Base-by-base conservation (phyloP, 768 basidiomycete genomes). In the Pisolithus orientalis region DNA sequence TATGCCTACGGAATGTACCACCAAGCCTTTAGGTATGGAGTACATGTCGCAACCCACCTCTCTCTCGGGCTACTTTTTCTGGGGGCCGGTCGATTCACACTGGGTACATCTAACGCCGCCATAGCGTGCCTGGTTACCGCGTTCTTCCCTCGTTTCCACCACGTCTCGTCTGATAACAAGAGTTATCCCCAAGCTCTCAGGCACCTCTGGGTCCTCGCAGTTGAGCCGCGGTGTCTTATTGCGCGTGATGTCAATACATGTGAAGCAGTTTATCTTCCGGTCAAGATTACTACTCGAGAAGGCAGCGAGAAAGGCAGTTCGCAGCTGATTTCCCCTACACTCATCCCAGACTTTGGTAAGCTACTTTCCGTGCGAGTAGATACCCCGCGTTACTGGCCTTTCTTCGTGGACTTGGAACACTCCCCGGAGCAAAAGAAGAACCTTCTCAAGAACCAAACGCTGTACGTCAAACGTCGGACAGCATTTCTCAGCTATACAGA, bases 381-480 rank as follows among this genome's bases (percentile, higher is more conserved):
- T 61, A 96, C 91, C 0, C 94, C 93, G 14, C 83, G 96, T 5
- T 98, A 99, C 67, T 96, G 92, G 90, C 87, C 94, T 0, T 88
- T 94, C 69, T 83, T 85, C 53, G 79, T 97, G 32, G 88, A 94
- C 60, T 80, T 88, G 17, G 77, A 82, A 39, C 72, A 81, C 39
- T 77, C 84, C 49, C 77, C 82, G 4, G 77, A 75, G 13, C 87
- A 95, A 65, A 80, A 81, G 46, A 78, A 80, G 44, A 75, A 78
- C 6, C 76, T 98, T 24, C 69, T 95, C 39, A 76, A 75, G 32
- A 86, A 78, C 53, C 87, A 93, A 58, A 95, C 90, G 0, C 74
- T 99, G 29, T 93, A 83, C 57, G 95, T 98, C 54, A 95, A 97
- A 66, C 84, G 94, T 16, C 79, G 91, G 27, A 88, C 93, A 0